Evolutionary conservation across 345 rosid species (phyloP).

Genomic region (Excoecaria cochinchinensis): DNA sequence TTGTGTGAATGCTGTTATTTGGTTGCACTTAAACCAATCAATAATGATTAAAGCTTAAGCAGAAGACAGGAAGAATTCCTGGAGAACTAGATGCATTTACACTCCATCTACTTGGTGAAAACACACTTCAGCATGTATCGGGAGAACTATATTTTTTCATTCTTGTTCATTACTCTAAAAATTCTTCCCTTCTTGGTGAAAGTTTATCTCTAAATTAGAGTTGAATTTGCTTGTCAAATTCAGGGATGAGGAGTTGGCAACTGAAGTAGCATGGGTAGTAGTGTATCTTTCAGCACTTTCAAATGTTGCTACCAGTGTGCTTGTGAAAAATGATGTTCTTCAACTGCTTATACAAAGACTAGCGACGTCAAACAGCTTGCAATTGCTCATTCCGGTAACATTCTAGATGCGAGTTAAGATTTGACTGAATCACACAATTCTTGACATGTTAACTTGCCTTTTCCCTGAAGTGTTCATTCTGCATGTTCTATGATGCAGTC

Average conservation of each 20-base stretch:
- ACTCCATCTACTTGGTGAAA: background rate
- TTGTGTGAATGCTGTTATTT: background rate
- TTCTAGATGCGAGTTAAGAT: slow-evolving; percentile 9
- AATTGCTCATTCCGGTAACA: slow-evolving; percentile 85
- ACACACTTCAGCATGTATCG: background rate
- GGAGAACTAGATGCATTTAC: background rate
- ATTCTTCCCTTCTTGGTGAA: background rate
- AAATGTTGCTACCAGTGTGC: slow-evolving; percentile 62
- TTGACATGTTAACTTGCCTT: background rate
- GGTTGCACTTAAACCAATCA: background rate
- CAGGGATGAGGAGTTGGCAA: slow-evolving; percentile 90
- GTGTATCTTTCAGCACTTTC: slow-evolving; percentile 98
- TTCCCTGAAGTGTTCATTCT: background rate
- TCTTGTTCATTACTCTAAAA: background rate
- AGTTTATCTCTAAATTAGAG: background rate
- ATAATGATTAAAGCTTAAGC: background rate
- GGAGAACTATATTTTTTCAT: background rate
- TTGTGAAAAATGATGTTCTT: slow-evolving; percentile 70
- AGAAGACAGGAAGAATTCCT: background rate
- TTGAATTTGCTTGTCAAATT: slow-evolving; percentile 22
- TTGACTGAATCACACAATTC: background rate
- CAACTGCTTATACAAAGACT: slow-evolving; percentile 78
- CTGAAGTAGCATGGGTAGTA: slow-evolving; percentile 94
- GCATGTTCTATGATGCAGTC: background rate
- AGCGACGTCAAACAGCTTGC: slow-evolving; percentile 73